Conservation (phyloP, 1,139 yeast genomes). For the Pichia sp. region DNA sequence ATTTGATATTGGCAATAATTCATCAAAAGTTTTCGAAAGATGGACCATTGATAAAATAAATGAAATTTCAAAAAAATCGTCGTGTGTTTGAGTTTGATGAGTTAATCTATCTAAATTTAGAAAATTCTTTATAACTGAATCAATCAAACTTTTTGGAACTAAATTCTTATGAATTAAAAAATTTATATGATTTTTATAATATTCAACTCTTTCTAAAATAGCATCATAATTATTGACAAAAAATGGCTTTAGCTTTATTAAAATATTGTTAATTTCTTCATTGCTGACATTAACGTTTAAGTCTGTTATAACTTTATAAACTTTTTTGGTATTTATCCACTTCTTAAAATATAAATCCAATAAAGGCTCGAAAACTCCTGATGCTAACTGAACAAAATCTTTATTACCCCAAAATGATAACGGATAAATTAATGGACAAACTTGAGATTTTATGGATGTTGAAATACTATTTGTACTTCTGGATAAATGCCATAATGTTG, state of each 20-base stretch:
- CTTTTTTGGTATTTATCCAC: not conserved
- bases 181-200: conserved; percentile 16
- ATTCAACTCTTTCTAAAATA: conserved; percentile 19
- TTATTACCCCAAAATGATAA: not conserved
- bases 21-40: not conserved
- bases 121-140: not conserved
- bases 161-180: conserved; percentile 12
- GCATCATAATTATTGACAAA: conserved; percentile 15
- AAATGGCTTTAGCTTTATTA: not conserved
- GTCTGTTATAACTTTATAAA: not conserved
- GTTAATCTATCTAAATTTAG: not conserved
- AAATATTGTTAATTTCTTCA: not conserved
- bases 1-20: not conserved
- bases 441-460: not conserved
- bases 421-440: conserved; percentile 1
- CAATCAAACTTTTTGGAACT: conserved; percentile 13
- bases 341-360: conserved; percentile 1
- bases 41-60: conserved; percentile 1
- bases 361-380: conserved; percentile 4
- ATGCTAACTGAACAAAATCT: conserved; percentile 2
- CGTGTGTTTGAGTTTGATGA: not conserved
- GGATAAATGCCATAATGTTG: conserved; percentile 3
- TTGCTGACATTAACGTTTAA: not conserved
- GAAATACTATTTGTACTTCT: no score
- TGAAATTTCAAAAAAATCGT: not conserved